phyloP scores from a whole-genome alignment of 345 rosid species.

The Anastatica hierochuntica region DNA sequence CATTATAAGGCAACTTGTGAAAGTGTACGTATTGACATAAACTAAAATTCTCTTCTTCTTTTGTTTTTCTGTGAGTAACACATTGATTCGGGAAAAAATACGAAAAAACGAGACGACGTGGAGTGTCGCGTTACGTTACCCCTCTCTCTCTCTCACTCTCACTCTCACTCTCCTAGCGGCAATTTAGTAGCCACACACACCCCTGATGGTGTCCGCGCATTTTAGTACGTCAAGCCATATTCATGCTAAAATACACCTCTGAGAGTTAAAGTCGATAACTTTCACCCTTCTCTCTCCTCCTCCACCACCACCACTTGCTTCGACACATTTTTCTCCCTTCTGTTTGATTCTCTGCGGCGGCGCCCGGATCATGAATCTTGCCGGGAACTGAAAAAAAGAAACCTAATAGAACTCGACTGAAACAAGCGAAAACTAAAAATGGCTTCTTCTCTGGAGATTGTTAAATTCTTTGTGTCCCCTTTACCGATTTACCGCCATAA shows the following conservation, averaged over 20 bases:
- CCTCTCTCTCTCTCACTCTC: no score
- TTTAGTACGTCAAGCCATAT: not conserved
- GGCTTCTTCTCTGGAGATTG: conserved; percentile 27
- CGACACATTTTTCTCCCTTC: not conserved
- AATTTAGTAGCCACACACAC: conserved; percentile 18
- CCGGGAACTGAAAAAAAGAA: conserved; percentile 5
- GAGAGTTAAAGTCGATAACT: conserved; percentile 8
- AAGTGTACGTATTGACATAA: not conserved
- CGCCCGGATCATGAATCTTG: conserved; percentile 12
- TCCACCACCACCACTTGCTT: conserved; percentile 15
- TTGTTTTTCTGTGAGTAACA: no score
- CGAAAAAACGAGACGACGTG: conserved; percentile 20
- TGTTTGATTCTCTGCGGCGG: not conserved
- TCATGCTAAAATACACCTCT: not conserved
- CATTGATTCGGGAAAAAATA: not conserved
- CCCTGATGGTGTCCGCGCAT: not conserved
- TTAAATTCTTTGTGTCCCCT: conserved; percentile 38
- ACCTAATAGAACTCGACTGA: not conserved
- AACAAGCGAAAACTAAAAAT: not conserved
- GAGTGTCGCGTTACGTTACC: conserved; percentile 21
- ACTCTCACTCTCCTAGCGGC: conserved; percentile 12
- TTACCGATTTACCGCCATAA: conserved; percentile 37
- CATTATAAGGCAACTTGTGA: not conserved
- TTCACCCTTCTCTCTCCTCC: conserved; percentile 22
- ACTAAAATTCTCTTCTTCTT: not conserved